Conservation (phyloP, 2,329 filamentous ascomycete genomes). For the Fonsecaea nubica region DNA sequence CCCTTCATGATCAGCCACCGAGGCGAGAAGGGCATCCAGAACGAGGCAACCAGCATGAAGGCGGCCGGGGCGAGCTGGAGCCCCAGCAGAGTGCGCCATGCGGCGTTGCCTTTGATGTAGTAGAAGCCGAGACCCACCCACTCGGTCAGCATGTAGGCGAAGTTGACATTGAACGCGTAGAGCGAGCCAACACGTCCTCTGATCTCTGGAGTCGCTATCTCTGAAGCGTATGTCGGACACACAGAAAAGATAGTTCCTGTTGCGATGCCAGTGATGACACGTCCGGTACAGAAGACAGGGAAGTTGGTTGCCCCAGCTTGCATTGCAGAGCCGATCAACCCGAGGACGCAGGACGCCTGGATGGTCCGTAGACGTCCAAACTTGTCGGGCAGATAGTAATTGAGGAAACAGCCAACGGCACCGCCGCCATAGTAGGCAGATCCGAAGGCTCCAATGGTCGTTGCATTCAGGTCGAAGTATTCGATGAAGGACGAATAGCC, state of each 20-base stretch:
- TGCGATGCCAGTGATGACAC: conserved; percentile 3
- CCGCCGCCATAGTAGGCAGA: conserved; percentile 18
- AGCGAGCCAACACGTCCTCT: conserved; percentile 13
- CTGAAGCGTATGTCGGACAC: conserved; percentile 13
- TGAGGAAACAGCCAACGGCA: conserved; percentile 6
- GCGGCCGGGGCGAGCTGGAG: conserved; percentile 10
- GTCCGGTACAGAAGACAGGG: conserved; percentile 7
- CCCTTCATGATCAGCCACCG: conserved; percentile 16
- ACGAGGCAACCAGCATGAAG: conserved; percentile 10
- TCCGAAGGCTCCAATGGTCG: conserved; percentile 15
- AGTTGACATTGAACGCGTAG: conserved; percentile 19
- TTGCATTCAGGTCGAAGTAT: conserved; percentile 13
- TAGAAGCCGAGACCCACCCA: conserved; percentile 23
- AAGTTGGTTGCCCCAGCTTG: conserved; percentile 14
- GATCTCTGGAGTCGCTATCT: conserved; percentile 14
- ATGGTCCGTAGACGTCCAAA: conserved; percentile 11
- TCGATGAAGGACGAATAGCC: conserved; percentile 13
- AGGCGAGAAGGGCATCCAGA: conserved; percentile 18
- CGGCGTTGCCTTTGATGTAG: conserved; percentile 16
- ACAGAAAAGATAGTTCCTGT: conserved; percentile 12
- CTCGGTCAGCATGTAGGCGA: conserved; percentile 19
- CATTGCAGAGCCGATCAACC: conserved; percentile 13
- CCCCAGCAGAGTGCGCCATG: conserved; percentile 19
- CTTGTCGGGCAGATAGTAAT: conserved; percentile 23
- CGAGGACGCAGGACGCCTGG: not conserved